phyloP scores from a whole-genome alignment of 305 asterid genomes.

The Andrographis paniculata region DNA sequence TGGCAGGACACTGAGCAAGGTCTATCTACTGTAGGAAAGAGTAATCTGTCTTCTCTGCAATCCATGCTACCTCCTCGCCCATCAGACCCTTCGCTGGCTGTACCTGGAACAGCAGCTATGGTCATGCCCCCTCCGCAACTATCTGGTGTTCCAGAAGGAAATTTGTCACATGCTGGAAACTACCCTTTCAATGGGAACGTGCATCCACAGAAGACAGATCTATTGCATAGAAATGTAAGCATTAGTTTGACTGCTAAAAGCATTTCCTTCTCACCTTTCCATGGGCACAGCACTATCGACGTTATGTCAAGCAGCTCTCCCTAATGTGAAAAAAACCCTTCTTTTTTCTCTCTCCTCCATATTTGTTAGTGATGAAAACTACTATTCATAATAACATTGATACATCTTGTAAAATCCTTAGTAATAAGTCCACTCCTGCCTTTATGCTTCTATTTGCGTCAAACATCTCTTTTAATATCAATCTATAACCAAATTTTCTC shows the following conservation, averaged over 20 bases:
- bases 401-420: too few species aligned
- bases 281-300: too few species aligned
- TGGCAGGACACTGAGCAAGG: conserved; percentile 23
- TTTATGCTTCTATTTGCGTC: too few species aligned
- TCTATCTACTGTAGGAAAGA: conserved; percentile 14
- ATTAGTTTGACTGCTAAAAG: conserved; percentile 15
- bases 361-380: too few species aligned
- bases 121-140: conserved; percentile 30
- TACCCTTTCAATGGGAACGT: conserved; percentile 32
- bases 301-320: too few species aligned
- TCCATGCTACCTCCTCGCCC: conserved; percentile 25
- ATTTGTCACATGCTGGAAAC: conserved; percentile 24
- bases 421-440: too few species aligned
- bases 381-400: too few species aligned
- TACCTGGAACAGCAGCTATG: conserved; percentile 27
- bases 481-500: too few species aligned
- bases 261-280: too few species aligned
- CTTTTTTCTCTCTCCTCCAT: too few species aligned
- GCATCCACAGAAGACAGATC: conserved; percentile 33
- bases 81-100: conserved; percentile 24
- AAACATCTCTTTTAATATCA: too few species aligned
- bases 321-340: too few species aligned
- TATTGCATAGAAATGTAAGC: conserved; percentile 32
- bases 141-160: conserved; percentile 28
- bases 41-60: conserved; percentile 18